phyloP scores from a whole-genome alignment of 2,329 filamentous ascomycete genomes.

The Xylaria hypoxylon region DNA sequence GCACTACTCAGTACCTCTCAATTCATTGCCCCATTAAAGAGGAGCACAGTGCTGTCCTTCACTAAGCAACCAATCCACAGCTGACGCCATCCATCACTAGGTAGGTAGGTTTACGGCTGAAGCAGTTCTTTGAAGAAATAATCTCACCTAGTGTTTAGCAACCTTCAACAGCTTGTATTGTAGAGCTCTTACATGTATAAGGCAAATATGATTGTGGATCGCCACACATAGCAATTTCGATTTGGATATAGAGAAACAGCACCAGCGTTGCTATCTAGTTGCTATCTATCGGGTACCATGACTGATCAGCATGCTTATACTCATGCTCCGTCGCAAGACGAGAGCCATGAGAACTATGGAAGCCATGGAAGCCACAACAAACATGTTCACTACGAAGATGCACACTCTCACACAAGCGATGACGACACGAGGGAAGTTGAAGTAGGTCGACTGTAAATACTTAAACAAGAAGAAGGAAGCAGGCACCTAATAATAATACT shows the following conservation, averaged over 20 bases:
- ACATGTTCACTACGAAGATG: constrained; percentile 53
- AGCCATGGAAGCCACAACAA: constrained; percentile 42
- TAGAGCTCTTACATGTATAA: background rate
- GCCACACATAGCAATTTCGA: background rate
- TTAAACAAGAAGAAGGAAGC: background rate
- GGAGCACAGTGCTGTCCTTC: constrained; percentile 28
- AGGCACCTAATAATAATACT: constrained; percentile 7
- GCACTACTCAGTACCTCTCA: constrained; percentile 7
- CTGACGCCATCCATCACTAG: constrained; percentile 19
- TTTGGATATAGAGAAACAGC: constrained; percentile 5
- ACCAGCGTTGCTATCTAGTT: background rate
- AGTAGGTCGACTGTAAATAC: constrained; percentile 52
- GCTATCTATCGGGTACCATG: constrained; percentile 25
- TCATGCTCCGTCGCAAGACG: constrained; percentile 35
- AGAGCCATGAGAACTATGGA: constrained; percentile 38
- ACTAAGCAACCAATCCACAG: constrained; percentile 25
- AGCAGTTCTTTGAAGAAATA: background rate
- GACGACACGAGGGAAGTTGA: constrained; percentile 65
- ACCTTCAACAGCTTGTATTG: background rate
- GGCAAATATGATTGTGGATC: background rate
- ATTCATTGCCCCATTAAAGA: constrained; percentile 3
- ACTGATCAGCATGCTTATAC: constrained; percentile 29
- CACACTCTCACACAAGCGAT: constrained; percentile 60
- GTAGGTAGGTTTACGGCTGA: background rate
- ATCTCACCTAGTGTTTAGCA: background rate